Conservation (phyloP, 2,329 filamentous ascomycete genomes). For the Sporothrix humicola region DNA sequence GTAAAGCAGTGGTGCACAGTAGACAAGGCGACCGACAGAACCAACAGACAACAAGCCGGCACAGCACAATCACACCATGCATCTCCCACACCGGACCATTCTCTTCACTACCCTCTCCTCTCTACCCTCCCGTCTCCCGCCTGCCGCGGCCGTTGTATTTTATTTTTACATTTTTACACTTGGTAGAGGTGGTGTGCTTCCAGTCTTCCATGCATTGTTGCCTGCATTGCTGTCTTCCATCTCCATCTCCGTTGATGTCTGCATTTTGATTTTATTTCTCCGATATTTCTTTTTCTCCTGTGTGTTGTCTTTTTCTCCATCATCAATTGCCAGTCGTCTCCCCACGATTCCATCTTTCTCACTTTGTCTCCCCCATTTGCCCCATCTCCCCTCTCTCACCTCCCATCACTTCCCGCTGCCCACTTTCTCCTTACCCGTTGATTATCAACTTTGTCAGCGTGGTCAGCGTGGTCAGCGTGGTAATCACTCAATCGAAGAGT, state of each 20-base stretch:
- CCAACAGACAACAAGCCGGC: neutral
- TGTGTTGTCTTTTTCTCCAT: neutral
- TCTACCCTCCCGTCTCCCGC: neutral
- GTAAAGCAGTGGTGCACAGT: neutral
- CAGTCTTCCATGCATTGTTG: neutral
- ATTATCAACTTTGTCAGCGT: too few relatives aligned
- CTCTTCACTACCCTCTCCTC: neutral
- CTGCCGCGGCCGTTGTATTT: neutral
- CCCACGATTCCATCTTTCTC: neutral
- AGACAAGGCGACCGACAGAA: neutral
- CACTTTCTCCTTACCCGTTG: too few relatives aligned
- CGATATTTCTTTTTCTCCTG: neutral
- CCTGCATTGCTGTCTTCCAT: neutral
- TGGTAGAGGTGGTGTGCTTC: too few relatives aligned
- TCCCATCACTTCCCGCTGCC: too few relatives aligned
- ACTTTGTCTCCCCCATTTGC: neutral
- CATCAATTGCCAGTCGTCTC: neutral
- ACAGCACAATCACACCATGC: neutral
- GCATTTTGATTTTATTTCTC: neutral
- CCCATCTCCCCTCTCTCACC: neutral
- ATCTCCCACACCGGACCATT: neutral
- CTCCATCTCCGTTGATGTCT: neutral
- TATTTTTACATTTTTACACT: neutral
- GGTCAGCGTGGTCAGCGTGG: too few relatives aligned
- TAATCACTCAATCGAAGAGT: too few relatives aligned